Conservation (phyloP, 768 basidiomycete species). For the Pleurotus tuber-regium region DNA sequence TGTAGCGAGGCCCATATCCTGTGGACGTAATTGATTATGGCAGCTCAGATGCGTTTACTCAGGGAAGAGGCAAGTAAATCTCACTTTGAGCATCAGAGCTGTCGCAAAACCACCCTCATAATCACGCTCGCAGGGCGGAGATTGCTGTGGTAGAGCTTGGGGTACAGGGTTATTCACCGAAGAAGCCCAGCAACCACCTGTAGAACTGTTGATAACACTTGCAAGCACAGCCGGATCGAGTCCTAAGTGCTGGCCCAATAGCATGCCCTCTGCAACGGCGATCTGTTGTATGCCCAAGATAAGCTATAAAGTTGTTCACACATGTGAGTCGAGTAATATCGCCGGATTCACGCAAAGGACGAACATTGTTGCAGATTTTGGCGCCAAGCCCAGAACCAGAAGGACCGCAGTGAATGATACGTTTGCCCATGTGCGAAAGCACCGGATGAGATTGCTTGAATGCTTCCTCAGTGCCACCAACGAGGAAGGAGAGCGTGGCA, state of each 20-base stretch:
- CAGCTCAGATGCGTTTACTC: constrained; percentile 3
- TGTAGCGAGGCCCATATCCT: constrained; percentile 86
- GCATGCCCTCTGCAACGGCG: constrained; percentile 87
- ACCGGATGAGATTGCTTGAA: constrained; percentile 58
- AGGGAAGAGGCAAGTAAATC: constrained; percentile 9
- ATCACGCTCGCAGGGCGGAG: constrained; percentile 78
- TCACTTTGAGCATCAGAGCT: constrained; percentile 78
- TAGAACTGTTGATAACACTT: constrained; percentile 81
- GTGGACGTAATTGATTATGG: constrained; percentile 5
- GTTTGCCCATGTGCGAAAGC: constrained; percentile 74
- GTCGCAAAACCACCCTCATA: constrained; percentile 89
- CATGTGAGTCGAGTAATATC: not conserved
- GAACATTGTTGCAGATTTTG: constrained; percentile 88
- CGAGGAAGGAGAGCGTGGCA: constrained; percentile 87
- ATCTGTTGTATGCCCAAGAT: constrained; percentile 79
- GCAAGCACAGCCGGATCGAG: constrained; percentile 75
- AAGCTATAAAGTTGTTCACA: constrained; percentile 31
- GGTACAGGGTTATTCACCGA: constrained; percentile 89
- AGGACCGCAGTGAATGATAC: constrained; percentile 79
- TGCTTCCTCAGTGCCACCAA: constrained; percentile 67
- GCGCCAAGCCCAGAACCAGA: constrained; percentile 82
- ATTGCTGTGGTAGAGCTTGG: constrained; percentile 62
- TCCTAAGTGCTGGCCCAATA: constrained; percentile 80
- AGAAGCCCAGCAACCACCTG: constrained; percentile 81
- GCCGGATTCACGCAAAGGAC: constrained; percentile 21